Base-by-base conservation (phyloP, 1,139 yeast species). In the Sugiyamaella japonica region DNA sequence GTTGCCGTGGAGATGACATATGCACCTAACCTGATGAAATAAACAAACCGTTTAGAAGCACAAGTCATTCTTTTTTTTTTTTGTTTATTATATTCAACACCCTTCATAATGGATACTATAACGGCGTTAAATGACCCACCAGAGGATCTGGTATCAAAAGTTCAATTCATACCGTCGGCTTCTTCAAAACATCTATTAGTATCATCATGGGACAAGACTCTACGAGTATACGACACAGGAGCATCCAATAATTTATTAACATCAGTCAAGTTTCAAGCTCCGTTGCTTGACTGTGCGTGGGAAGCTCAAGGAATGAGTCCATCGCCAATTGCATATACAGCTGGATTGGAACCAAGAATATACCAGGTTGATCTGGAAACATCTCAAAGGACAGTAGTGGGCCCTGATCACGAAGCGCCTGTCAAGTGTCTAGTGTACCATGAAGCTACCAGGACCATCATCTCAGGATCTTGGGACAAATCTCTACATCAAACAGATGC, bases 381-480 rank as follows among this genome's bases (percentile, higher is more conserved):
- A 0, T 66, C 67, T 3, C 55, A 62, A 28, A 54, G 54, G 37
- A 56, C 56, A 34, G 53, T 59, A 9, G 56, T 68, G 20, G 73
- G 72, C n/a, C 59, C 58, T 28, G 66, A 64, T 34, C 78, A 73
- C 57, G 63, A 60, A 17, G 62, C 61, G 9, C 71, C 76, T 1
- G 67, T 75, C 20, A 75, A 61, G 58, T 61, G 63, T 59, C 63
- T 63, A 59, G 66, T 60, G 13, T 56, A 56, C 54, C 62, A 72
- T 53, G 59, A 51, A 17, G 52, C 53, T 7, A 61, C 70, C 23
- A 64, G 71, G 48, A 59, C 73, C 8, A 60, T 81, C 4, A 69
- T 79, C 1, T 75, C 84, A 1, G 84, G 85, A 1, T 76, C 86
- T 0, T 83, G 85, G 78, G 83, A 79, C 60, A 79, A 79, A 28